phyloP scores from a whole-genome alignment of 2,329 filamentous ascomycete species.

The Botrytis aclada region DNA sequence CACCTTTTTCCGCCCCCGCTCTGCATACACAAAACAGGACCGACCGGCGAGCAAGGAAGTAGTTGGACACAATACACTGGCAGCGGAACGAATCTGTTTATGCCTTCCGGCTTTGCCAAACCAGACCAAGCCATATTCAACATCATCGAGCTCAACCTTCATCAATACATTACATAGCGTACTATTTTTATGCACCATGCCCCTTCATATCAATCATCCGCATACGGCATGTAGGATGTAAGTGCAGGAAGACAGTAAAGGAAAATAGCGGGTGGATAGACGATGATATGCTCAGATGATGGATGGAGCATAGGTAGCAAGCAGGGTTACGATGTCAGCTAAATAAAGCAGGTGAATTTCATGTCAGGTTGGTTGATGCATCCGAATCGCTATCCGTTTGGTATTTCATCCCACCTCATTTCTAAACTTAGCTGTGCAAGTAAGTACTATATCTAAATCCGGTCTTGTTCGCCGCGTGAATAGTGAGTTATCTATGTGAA shows the following conservation, averaged over 20 bases:
- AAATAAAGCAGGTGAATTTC: conserved; percentile 1
- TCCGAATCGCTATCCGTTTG: conserved; percentile 4
- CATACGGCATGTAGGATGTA: conserved; percentile 16
- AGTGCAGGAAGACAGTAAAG: conserved; percentile 4
- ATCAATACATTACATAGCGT: conserved; percentile 18
- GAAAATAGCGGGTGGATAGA: neutral
- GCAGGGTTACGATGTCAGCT: conserved; percentile 7
- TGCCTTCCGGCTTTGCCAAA: conserved; percentile 19
- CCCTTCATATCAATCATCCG: conserved; percentile 17
- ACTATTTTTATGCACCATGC: conserved; percentile 24
- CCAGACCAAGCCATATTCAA: conserved; percentile 19
- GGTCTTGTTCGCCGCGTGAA: neutral
- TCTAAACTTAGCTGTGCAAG: neutral
- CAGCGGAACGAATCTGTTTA: conserved; percentile 20
- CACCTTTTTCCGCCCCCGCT: conserved; percentile 21
- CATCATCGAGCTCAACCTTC: conserved; percentile 8
- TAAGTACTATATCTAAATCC: conserved; percentile 7
- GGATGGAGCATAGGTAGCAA: neutral
- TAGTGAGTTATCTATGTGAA: conserved; percentile 8
- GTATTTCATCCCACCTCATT: neutral
- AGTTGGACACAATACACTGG: conserved; percentile 22
- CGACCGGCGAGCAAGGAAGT: conserved; percentile 11
- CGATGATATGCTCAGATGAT: conserved; percentile 17
- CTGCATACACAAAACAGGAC: conserved; percentile 27
- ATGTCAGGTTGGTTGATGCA: conserved; percentile 2